Evolutionary conservation across 1,284 basidiomycete genomes (phyloP).

Genomic region (Melanopsichium pennsylvanicum): DNA sequence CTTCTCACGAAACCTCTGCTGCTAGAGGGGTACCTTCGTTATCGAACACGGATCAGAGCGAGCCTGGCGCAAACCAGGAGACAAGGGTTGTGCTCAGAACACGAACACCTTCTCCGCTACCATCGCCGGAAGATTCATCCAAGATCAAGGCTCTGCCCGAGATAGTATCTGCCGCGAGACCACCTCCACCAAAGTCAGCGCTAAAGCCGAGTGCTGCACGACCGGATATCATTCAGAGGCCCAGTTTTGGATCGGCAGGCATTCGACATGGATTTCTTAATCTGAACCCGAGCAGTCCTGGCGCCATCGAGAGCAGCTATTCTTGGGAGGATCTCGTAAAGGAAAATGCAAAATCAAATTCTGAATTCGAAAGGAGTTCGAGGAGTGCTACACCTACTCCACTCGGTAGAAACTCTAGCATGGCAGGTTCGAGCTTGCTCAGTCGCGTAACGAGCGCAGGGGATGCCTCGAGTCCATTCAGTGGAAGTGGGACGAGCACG

Average conservation of each 20-base stretch:
- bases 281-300: constrained; percentile 51
- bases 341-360: constrained; percentile 7
- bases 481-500: constrained; percentile 42
- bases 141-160: constrained; percentile 21
- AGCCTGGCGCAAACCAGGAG: constrained; percentile 18
- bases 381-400: constrained; percentile 32
- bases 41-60: too few relatives aligned
- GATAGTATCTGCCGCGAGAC: constrained; percentile 39
- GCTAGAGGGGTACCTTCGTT: too few relatives aligned
- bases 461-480: constrained; percentile 21
- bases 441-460: constrained; percentile 7
- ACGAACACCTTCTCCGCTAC: constrained; percentile 34
- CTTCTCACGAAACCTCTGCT: background rate
- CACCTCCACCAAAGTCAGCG: constrained; percentile 41
- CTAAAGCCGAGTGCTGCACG: constrained; percentile 24
- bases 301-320: constrained; percentile 45
- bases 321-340: constrained; percentile 42
- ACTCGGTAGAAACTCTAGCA: constrained; percentile 11
- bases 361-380: constrained; percentile 17
- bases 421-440: too few relatives aligned
- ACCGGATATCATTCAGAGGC: constrained; percentile 25
- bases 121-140: constrained; percentile 20
- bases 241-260: constrained; percentile 38
- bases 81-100: constrained; percentile 35
- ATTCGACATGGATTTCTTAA: constrained; percentile 51